These are phyloP conservation scores for Drechslerella dactyloides DNA, from an alignment of 2,329 filamentous ascomycete species.

Conservation along the genomic window DNA sequence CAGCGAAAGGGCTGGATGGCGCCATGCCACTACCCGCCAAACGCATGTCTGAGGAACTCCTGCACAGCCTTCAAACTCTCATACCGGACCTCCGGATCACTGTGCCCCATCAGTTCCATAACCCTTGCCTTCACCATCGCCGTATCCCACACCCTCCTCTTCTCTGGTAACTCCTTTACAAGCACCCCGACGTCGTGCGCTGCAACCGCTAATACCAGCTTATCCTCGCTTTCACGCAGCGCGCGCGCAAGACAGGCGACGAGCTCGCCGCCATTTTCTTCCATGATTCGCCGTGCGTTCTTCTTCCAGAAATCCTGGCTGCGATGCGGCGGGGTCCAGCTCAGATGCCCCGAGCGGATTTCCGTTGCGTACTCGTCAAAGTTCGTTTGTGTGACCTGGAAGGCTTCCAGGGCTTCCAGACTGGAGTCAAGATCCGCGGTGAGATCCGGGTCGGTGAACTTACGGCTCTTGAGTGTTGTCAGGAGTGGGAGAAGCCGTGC, in stretches of 20 bases:
- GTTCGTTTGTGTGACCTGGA: constrained; percentile 66
- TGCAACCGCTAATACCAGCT: constrained; percentile 86
- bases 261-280: constrained; percentile 79
- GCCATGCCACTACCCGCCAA: constrained; percentile 57
- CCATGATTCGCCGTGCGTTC: constrained; percentile 84
- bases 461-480: constrained; percentile 68
- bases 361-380: constrained; percentile 91
- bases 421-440: constrained; percentile 65
- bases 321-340: constrained; percentile 90
- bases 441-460: constrained; percentile 66
- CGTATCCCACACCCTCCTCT: constrained; percentile 78
- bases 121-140: constrained; percentile 82
- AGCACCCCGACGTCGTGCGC: constrained; percentile 90
- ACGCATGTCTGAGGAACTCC: constrained; percentile 76
- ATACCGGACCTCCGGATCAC: constrained; percentile 88
- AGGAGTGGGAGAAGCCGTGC: constrained; percentile 76
- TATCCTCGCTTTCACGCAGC: constrained; percentile 80
- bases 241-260: constrained; percentile 85
- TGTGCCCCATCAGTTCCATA: constrained; percentile 91
- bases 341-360: constrained; percentile 81
- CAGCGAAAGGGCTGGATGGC: background rate
- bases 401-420: constrained; percentile 59
- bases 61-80: constrained; percentile 86
- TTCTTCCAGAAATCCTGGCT: constrained; percentile 89
- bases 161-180: constrained; percentile 88